Evolutionary conservation across 2,329 filamentous ascomycete genomes (phyloP).

Genomic region (Trichoderma aggressivum): DNA sequence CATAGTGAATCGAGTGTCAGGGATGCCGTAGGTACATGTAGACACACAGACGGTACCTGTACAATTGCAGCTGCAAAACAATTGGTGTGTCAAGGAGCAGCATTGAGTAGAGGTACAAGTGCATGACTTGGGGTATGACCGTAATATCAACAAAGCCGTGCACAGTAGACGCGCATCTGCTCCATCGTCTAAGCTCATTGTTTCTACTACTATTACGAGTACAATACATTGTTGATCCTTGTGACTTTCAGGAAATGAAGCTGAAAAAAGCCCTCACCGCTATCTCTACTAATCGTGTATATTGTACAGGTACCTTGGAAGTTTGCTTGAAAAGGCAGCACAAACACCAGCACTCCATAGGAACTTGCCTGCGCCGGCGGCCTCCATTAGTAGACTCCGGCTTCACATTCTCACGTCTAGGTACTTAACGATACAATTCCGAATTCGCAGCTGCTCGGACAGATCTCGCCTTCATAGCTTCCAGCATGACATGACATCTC

Average conservation of each 20-base stretch:
- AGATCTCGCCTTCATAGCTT: background rate
- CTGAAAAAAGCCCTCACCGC: background rate
- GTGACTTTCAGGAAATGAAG: background rate
- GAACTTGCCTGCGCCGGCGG: background rate
- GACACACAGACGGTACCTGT: background rate
- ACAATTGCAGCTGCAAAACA: background rate
- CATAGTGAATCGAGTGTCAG: background rate
- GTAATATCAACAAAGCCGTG: slow-evolving; percentile 1
- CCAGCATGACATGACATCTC: no score
- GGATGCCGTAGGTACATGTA: background rate
- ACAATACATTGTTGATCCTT: background rate
- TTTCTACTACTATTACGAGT: background rate
- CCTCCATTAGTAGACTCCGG: slow-evolving; percentile 12
- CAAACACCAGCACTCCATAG: background rate
- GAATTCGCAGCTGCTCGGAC: background rate
- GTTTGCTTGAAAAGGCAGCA: background rate
- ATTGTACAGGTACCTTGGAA: background rate
- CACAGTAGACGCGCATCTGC: background rate
- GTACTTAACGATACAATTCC: background rate
- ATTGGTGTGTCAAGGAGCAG: background rate
- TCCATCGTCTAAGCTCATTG: background rate
- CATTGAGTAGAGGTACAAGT: background rate
- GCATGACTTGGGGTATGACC: background rate
- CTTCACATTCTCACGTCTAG: background rate
- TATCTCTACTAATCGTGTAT: background rate